phyloP scores from a whole-genome alignment of 2,329 filamentous ascomycete genomes.

The Dothideomycetidae sp. region DNA sequence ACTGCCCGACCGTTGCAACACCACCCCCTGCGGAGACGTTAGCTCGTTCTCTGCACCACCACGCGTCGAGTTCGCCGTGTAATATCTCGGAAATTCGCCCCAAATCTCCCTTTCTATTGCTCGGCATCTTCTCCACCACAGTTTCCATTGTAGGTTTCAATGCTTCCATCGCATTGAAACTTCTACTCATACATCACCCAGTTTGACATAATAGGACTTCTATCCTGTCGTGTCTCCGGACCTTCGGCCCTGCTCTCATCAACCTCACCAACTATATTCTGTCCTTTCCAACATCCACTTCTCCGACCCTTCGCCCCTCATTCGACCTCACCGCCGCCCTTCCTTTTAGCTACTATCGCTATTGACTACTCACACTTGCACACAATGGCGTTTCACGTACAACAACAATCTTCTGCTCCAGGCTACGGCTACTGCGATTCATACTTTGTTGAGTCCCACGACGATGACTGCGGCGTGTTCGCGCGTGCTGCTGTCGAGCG shows the following conservation, averaged over 20 bases:
- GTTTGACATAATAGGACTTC: conserved; percentile 25
- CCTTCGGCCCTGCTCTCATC: conserved; percentile 1
- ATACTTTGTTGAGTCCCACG: conserved; percentile 51
- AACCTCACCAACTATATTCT: conserved; percentile 45
- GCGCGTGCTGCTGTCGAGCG: conserved; percentile 50
- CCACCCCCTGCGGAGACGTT: conserved; percentile 35
- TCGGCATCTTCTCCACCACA: conserved; percentile 7
- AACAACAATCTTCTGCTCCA: conserved; percentile 33
- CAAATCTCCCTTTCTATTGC: conserved; percentile 17
- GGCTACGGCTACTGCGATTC: conserved; percentile 52
- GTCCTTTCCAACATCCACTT: conserved; percentile 38
- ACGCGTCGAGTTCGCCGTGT: conserved; percentile 29
- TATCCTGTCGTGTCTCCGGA: conserved; percentile 14
- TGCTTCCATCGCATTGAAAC: no score
- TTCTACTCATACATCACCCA: conserved; percentile 22
- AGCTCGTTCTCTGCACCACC: conserved; percentile 38
- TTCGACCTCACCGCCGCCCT: conserved; percentile 16
- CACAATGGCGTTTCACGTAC: conserved; percentile 38
- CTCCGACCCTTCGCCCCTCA: conserved; percentile 27
- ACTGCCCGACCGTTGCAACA: conserved; percentile 8
- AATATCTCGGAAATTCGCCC: conserved; percentile 24
- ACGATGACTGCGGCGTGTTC: conserved; percentile 40
- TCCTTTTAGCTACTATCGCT: conserved; percentile 23
- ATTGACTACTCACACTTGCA: conserved; percentile 16
- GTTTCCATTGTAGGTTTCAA: no score